Evolutionary conservation across 2,329 filamentous ascomycete genomes (phyloP), one percentile per base, ranked within the genome.

Genomic region (Xylariaceae sp.): DNA sequence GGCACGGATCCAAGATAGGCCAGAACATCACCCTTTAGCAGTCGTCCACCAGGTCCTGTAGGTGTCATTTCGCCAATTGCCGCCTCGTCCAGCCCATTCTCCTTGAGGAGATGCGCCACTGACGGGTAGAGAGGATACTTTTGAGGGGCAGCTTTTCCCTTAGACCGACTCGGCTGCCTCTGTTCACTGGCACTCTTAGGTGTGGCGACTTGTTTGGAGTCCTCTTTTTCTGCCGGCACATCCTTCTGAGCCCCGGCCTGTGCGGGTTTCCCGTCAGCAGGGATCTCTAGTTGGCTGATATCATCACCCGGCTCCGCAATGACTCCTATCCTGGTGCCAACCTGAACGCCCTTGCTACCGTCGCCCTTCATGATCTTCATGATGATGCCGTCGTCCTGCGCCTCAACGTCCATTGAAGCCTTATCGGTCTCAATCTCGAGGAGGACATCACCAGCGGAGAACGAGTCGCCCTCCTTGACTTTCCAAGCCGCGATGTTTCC

Each of bases 361-460:
- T 91, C 86, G 41, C 76, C 76, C 68, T 84, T 76, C 67, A 85
- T 81, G 64, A 95, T 92, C 78, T 94, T 95, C 68, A 91, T 85
- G 71, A 95, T 74, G 63, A 92, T 77, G 40, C 91, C 90, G 68
- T 95, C 89, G 42, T 95, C 90, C 74, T 94, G 90, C 39, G 90
- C 90, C 76, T 95, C 91, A 22, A 95, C 90, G 64, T 95, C 91
- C 89, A 95, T 95, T 53, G 89, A 89, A 52, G 90, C 90, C 79
- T 95, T 95, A 73, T 95, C 90, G 55, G 90, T 95, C 76, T 95
- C 90, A 69, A 95, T 94, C 74, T 95, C 90, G 55, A 95, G 83
- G 48, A 95, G 79, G 30, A 95, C 89, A 71, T 95, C 90, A 62
- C 90, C 90, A 54, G 89, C 87, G 47, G 81, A 78, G 72, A 90